phyloP scores from a whole-genome alignment of 2,329 filamentous ascomycete genomes.

The Trichoderma sp. region DNA sequence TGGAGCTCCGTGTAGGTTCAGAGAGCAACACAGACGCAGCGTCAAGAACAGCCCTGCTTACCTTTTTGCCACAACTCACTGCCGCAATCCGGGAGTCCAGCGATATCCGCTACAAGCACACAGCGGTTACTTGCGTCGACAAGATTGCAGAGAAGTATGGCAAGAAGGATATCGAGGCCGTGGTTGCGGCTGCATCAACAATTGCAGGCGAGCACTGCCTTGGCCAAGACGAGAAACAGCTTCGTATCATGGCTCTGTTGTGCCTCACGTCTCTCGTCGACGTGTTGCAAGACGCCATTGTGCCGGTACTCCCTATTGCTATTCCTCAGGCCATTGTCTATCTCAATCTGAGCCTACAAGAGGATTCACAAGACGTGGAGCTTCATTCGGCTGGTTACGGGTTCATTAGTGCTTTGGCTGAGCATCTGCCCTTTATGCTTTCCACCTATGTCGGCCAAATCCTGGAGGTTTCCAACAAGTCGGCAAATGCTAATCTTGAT shows the following conservation, averaged over 20 bases:
- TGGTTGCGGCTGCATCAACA: slow-evolving; percentile 72
- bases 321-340: slow-evolving; percentile 73
- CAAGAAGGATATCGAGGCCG: slow-evolving; percentile 80
- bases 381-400: slow-evolving; percentile 82
- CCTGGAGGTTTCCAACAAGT: slow-evolving; percentile 70
- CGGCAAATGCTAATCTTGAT: slow-evolving; percentile 63
- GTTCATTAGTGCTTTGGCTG: slow-evolving; percentile 75
- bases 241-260: slow-evolving; percentile 81
- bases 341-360: slow-evolving; percentile 62
- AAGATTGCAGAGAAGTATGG: slow-evolving; percentile 94
- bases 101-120: slow-evolving; percentile 77
- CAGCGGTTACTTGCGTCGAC: slow-evolving; percentile 86
- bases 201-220: slow-evolving; percentile 78
- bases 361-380: slow-evolving; percentile 56
- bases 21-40: slow-evolving; percentile 68
- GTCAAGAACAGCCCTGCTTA: slow-evolving; percentile 70
- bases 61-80: slow-evolving; percentile 78
- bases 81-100: slow-evolving; percentile 72
- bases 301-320: slow-evolving; percentile 77
- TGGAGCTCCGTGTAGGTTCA: slow-evolving; percentile 76
- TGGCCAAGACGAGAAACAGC: slow-evolving; percentile 68
- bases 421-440: slow-evolving; percentile 88
- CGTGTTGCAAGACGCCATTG: slow-evolving; percentile 81
- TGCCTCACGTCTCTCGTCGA: slow-evolving; percentile 89
- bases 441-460: slow-evolving; percentile 74